Evolutionary conservation across 2,329 filamentous ascomycete species (phyloP).

Genomic region (Daldinia eschscholtzii): DNA sequence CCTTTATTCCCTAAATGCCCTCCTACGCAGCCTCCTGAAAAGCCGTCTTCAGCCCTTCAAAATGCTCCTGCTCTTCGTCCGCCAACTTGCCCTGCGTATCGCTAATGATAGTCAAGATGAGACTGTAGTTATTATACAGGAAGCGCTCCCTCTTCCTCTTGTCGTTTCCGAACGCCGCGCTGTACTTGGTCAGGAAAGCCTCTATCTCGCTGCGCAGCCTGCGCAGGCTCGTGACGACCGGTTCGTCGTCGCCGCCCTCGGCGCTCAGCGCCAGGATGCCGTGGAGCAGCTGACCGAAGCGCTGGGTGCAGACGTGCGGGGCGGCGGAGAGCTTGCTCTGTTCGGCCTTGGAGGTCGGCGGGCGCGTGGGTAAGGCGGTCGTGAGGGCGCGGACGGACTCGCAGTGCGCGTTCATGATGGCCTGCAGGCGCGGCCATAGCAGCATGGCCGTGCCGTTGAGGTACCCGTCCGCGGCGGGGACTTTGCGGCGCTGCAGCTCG

Average conservation of each 20-base stretch:
- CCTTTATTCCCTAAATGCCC: neutral
- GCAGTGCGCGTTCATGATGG: conserved; percentile 92
- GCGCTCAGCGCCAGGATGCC: conserved; percentile 84
- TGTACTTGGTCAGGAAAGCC: conserved; percentile 81
- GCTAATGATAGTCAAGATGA: conserved; percentile 92
- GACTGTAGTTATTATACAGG: conserved; percentile 94
- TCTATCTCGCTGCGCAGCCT: conserved; percentile 86
- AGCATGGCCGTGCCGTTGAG: conserved; percentile 96
- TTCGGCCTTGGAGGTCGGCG: conserved; percentile 61
- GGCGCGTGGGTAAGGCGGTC: conserved; percentile 63
- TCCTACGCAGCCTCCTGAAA: conserved; percentile 63
- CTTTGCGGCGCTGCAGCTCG: conserved; percentile 89
- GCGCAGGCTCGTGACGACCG: conserved; percentile 83
- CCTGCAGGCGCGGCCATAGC: conserved; percentile 94
- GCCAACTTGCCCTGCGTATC: conserved; percentile 80
- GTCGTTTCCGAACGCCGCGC: conserved; percentile 79
- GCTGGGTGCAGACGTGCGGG: conserved; percentile 91
- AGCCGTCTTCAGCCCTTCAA: conserved; percentile 73
- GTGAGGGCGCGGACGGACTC: conserved; percentile 80
- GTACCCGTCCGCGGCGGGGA: conserved; percentile 90
- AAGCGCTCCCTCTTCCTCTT: conserved; percentile 87
- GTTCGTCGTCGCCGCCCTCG: conserved; percentile 95
- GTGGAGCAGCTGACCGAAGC: conserved; percentile 93
- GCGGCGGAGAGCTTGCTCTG: conserved; percentile 77
- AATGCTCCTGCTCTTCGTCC: conserved; percentile 79